Evolutionary conservation across 1,284 basidiomycete genomes (phyloP).

Genomic region (Leucoagaricus sp.): DNA sequence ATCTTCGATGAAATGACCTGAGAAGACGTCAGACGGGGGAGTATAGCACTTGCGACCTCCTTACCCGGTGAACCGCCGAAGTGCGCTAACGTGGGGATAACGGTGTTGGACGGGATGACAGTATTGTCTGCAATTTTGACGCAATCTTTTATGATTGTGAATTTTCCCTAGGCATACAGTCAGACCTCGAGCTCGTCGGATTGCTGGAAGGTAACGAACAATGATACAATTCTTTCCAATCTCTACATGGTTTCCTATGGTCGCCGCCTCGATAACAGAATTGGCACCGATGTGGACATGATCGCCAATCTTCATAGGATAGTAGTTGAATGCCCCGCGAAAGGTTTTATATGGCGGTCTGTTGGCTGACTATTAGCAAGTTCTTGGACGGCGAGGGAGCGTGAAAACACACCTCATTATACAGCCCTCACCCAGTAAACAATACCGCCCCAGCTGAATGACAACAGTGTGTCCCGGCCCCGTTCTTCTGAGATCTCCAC

Average conservation of each 20-base stretch:
- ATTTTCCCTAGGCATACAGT: constrained; percentile 76
- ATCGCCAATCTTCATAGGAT: constrained; percentile 96
- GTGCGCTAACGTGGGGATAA: constrained; percentile 85
- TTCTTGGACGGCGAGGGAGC: background rate
- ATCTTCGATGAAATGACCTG: constrained; percentile 80
- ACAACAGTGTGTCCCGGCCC: constrained; percentile 90
- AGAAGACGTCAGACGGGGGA: background rate
- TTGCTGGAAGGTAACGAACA: constrained; percentile 49
- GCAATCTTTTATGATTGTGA: constrained; percentile 96
- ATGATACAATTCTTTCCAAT: constrained; percentile 96
- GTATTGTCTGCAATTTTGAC: constrained; percentile 87
- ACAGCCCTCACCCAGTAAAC: constrained; percentile 85
- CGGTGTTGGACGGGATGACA: constrained; percentile 89
- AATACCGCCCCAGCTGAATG: constrained; percentile 91
- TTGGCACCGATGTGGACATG: constrained; percentile 91
- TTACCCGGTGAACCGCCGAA: constrained; percentile 91
- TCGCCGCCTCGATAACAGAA: constrained; percentile 91
- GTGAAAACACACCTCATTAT: constrained; percentile 70
- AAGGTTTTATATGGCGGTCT: constrained; percentile 91
- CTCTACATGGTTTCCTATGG: constrained; percentile 91
- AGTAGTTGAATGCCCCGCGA: constrained; percentile 93
- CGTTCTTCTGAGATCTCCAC: constrained; percentile 85
- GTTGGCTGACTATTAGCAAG: background rate
- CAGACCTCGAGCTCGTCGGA: background rate
- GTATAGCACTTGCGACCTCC: background rate